Conservation (phyloP, 257 asterid species). For the Gardenia jasminoides region DNA sequence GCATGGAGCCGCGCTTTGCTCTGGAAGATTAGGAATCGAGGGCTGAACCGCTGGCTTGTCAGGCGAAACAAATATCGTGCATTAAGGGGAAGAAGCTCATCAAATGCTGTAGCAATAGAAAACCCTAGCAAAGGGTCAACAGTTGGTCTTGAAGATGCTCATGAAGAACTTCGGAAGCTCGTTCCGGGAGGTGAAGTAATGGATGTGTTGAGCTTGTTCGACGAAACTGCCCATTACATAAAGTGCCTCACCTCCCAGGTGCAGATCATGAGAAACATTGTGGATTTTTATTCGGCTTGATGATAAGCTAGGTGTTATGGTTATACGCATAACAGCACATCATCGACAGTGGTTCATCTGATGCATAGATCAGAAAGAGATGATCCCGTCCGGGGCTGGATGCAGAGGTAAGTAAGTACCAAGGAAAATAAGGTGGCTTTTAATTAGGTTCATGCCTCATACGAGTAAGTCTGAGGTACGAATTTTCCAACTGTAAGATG, state of each 20-base stretch:
- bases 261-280: conserved; percentile 65
- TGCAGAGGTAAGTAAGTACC: neutral
- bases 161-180: conserved; percentile 40
- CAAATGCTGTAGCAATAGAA: neutral
- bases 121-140: conserved; percentile 28
- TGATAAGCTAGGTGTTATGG: neutral
- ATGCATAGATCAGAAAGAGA: neutral
- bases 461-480: neutral
- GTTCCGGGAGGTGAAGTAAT: conserved; percentile 69
- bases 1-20: conserved; percentile 77
- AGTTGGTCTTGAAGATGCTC: conserved; percentile 23
- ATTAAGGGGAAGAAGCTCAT: conserved; percentile 9
- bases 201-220: conserved; percentile 51
- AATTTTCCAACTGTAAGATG: neutral
- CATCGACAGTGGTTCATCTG: neutral
- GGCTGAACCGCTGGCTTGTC: conserved; percentile 1
- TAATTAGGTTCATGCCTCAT: neutral
- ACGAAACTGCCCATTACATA: conserved; percentile 72
- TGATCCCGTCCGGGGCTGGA: neutral
- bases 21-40: conserved; percentile 33
- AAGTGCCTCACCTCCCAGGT: conserved; percentile 71
- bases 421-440: neutral
- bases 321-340: neutral
- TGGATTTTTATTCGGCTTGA: conserved; percentile 40
- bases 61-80: conserved; percentile 5